Conservation (phyloP, 495 filamentous ascomycete genomes). For the Neurospora sublineolata region DNA sequence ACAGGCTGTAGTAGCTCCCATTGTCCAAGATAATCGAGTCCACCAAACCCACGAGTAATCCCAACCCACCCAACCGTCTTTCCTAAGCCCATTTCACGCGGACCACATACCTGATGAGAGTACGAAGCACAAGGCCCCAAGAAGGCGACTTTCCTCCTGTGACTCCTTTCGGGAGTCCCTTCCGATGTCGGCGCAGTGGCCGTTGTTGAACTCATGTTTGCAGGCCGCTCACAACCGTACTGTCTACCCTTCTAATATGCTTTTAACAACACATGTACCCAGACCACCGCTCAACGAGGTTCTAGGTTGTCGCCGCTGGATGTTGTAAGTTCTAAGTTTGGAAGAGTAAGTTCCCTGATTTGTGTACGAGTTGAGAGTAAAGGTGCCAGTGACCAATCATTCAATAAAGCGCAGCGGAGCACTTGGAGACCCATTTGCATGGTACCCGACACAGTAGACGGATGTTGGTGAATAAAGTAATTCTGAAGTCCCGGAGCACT, state of each 20-base stretch:
- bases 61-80: not conserved
- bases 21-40: not conserved
- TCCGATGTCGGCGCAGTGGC: not conserved
- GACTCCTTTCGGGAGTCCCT: not conserved
- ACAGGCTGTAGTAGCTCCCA: not conserved
- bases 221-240: not conserved
- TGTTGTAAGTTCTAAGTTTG: not conserved
- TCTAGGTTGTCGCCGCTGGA: not conserved
- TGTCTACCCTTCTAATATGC: not conserved
- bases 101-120: slow-evolving; percentile 81
- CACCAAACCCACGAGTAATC: not conserved
- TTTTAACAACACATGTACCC: not conserved
- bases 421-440: not conserved
- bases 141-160: slow-evolving; percentile 48
- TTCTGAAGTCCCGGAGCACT: not conserved
- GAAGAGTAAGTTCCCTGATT: not conserved
- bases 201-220: not conserved
- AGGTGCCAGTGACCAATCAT: not conserved
- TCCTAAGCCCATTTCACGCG: not conserved
- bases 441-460: not conserved
- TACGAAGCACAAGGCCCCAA: slow-evolving; percentile 78
- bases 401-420: not conserved
- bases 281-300: not conserved
- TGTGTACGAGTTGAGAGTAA: not conserved
- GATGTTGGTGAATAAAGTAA: not conserved